Base-by-base conservation (phyloP, 768 basidiomycete genomes). In the Boletus sp. region DNA sequence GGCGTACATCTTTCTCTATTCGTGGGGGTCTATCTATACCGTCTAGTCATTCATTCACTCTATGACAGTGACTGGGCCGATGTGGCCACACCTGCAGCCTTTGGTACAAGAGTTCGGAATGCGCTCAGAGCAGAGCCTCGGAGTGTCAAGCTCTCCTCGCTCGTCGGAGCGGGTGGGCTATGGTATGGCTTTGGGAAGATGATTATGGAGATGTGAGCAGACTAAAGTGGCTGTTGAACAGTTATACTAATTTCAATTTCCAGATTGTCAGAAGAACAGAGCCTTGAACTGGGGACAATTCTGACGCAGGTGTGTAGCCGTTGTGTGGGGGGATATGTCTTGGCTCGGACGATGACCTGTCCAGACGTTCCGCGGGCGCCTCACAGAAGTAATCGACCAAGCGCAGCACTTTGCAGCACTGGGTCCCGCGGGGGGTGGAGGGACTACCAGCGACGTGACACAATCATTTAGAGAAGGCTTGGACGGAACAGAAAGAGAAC, bases 161-260 rank as follows among this genome's bases (percentile, higher is more conserved):
- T 95, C 8, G 92, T 96, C 9, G 95, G 94, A 8, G 85, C 87
- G 11, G 90, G 90, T 3, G 90, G 92, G 3, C 72, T 84, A 62
- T 98, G 95, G 94, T 98, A 97, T 69, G 88, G 87, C 4, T 94
- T 94, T 69, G 94, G 94, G 14, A 86, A 86, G 68, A 83, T 84
- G 58, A 84, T 96, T 55, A 88, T 87, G 76, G 85, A 87, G 50
- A 83, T 96, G 93, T 92, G 64, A 63, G 80, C 65, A 14, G 54
- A 30, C 47, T 27, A 40, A 38, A 29, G 40, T 40, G 30, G 53
- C 49, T 47, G 43, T 21, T 46, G 9, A 11, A 17, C 35, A 38
- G 35, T 45, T n/a, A 43, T 33, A 37, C 47, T 55, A 14, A 60
- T 30, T 50, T 15, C 30, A 23, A 45, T 49, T 45, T 34, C 62